Evolutionary conservation across 805 yeast species (phyloP).

Genomic region (Metahyphopichia silvanorum): DNA sequence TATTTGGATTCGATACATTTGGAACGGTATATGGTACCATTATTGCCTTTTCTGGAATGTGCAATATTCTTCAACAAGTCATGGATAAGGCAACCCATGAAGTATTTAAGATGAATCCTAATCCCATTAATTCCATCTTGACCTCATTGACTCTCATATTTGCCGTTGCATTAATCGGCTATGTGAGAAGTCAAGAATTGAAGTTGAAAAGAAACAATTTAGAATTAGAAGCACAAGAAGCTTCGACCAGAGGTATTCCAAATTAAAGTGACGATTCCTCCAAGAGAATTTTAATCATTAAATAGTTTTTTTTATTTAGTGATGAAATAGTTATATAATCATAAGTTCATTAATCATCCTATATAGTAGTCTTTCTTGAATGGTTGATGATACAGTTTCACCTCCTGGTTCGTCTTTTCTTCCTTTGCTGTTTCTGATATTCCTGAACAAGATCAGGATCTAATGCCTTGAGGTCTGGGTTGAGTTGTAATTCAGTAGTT

Average conservation of each 20-base stretch:
- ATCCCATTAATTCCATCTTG: slow-evolving; percentile 65
- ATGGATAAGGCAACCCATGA: slow-evolving; percentile 72
- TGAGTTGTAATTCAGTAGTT: too few relatives aligned
- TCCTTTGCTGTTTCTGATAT: slow-evolving; percentile 11
- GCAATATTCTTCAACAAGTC: slow-evolving; percentile 67
- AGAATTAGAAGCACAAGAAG: slow-evolving; percentile 63
- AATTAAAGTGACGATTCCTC: slow-evolving; percentile 17
- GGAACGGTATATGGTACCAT: slow-evolving; percentile 80
- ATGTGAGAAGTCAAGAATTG: slow-evolving; percentile 40
- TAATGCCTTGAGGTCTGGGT: slow-evolving; percentile 22
- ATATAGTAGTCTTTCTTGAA: slow-evolving; percentile 4
- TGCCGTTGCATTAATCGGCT: slow-evolving; percentile 44
- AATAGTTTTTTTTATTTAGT: slow-evolving; percentile 1
- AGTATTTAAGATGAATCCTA: slow-evolving; percentile 68
- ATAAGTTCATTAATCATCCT: neutral
- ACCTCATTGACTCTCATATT: slow-evolving; percentile 51
- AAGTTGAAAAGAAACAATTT: slow-evolving; percentile 47
- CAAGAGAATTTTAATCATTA: too few relatives aligned
- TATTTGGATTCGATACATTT: slow-evolving; percentile 59
- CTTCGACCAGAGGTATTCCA: slow-evolving; percentile 47
- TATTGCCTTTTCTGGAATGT: slow-evolving; percentile 78
- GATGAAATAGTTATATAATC: neutral
- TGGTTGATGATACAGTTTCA: too few relatives aligned
- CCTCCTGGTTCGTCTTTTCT: slow-evolving; percentile 7
- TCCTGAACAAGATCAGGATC: slow-evolving; percentile 21